Evolutionary conservation across 352 stramenopile species (phyloP).

Genomic region (Pseudoperonospora humuli): DNA sequence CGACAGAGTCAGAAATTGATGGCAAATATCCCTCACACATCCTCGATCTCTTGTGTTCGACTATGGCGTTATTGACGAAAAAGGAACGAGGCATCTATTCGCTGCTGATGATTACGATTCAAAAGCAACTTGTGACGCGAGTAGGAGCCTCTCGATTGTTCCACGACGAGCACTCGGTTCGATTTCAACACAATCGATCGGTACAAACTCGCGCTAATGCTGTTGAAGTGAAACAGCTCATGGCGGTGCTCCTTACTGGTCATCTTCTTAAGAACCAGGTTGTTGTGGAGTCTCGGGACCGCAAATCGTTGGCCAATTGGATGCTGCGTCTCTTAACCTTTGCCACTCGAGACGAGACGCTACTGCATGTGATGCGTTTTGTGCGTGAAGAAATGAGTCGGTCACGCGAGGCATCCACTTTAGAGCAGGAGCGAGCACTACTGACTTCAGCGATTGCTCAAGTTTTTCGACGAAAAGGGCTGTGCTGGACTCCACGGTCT

Average conservation of each 20-base stretch:
- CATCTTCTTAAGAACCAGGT: constrained; percentile 53
- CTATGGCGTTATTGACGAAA: constrained; percentile 58
- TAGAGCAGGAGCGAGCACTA: constrained; percentile 22
- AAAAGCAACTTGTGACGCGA: constrained; percentile 65
- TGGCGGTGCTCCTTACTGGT: constrained; percentile 66
- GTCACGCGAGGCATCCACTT: constrained; percentile 9
- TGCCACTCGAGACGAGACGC: constrained; percentile 46
- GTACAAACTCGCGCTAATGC: constrained; percentile 16
- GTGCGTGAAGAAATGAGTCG: constrained; percentile 39
- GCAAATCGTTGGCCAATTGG: constrained; percentile 55
- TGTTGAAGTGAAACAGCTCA: constrained; percentile 63
- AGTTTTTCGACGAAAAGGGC: constrained; percentile 40
- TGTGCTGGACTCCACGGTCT: constrained; percentile 19
- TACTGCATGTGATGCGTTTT: constrained; percentile 57
- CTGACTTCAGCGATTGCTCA: constrained; percentile 30
- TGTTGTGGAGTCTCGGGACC: constrained; percentile 45
- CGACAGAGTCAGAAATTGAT: constrained; percentile 18
- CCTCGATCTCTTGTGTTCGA: constrained; percentile 57
- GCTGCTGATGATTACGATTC: constrained; percentile 79
- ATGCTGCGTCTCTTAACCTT: constrained; percentile 61
- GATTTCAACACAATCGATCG: constrained; percentile 8
- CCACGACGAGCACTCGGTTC: constrained; percentile 21
- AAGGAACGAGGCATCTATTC: constrained; percentile 62
- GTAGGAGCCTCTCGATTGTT: constrained; percentile 11
- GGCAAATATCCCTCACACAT: constrained; percentile 50